Conservation (phyloP, 805 yeast species). For the Lipomyces sp. region DNA sequence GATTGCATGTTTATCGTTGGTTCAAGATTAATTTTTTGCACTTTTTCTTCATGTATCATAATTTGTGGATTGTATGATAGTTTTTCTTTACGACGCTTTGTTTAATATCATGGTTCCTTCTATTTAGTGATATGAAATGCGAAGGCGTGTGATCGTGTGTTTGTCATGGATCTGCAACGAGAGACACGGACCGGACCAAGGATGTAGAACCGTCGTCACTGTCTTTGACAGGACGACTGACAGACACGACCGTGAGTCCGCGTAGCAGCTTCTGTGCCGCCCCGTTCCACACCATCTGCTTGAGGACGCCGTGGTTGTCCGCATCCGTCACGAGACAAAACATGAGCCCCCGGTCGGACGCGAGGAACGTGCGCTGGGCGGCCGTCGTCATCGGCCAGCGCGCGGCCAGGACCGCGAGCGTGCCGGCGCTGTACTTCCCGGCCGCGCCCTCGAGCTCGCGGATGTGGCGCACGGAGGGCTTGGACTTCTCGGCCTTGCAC, state of each 20-base stretch:
- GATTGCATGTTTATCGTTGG: no score
- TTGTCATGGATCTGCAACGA: not conserved
- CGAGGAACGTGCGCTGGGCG: constrained; percentile 11
- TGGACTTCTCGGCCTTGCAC: constrained; percentile 35
- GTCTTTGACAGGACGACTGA: not conserved
- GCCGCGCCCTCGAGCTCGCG: constrained; percentile 31
- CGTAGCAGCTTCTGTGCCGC: constrained; percentile 19
- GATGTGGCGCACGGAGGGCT: constrained; percentile 48
- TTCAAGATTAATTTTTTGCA: no score
- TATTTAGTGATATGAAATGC: not conserved
- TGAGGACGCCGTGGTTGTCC: constrained; percentile 17
- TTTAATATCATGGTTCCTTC: no score
- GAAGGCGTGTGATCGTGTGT: not conserved
- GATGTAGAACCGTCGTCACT: not conserved
- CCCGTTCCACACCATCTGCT: constrained; percentile 25
- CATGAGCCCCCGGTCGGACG: constrained; percentile 23
- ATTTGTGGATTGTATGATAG: no score
- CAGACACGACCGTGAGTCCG: constrained; percentile 9
- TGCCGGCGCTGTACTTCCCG: constrained; percentile 2
- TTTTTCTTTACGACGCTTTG: no score
- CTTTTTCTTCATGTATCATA: no score
- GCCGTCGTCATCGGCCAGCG: constrained; percentile 16
- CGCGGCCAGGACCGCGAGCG: constrained; percentile 28
- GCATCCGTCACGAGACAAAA: constrained; percentile 9
- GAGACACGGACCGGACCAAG: not conserved